Evolutionary conservation across 768 basidiomycete genomes (phyloP).

Genomic region (Tylopilus sp.): DNA sequence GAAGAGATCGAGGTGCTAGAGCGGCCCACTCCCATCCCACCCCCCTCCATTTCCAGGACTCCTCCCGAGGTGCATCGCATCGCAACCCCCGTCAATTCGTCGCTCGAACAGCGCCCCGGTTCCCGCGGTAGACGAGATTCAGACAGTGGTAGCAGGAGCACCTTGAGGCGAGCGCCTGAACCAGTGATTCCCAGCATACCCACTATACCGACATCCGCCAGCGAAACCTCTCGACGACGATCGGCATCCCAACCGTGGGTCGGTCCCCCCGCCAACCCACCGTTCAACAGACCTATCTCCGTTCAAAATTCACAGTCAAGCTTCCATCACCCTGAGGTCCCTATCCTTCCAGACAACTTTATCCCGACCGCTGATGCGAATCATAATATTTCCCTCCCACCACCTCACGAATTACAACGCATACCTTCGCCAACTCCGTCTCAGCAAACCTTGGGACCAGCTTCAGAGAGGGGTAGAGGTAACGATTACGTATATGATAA

Average conservation of each 20-base stretch:
- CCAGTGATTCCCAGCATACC: slow-evolving; percentile 7
- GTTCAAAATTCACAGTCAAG: slow-evolving; percentile 19
- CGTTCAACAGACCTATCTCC: slow-evolving; percentile 15
- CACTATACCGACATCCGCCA: slow-evolving; percentile 9
- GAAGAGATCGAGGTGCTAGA: slow-evolving; percentile 22
- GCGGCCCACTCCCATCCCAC: slow-evolving; percentile 13
- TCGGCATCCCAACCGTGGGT: slow-evolving; percentile 19
- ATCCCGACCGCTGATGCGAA: slow-evolving; percentile 43
- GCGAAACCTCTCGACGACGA: slow-evolving; percentile 16
- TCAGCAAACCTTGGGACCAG: slow-evolving; percentile 17
- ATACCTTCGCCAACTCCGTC: slow-evolving; percentile 29
- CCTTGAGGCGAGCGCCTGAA: slow-evolving; percentile 12
- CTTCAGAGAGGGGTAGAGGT: slow-evolving; percentile 18
- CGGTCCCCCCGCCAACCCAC: slow-evolving; percentile 7
- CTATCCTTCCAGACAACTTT: slow-evolving; percentile 45
- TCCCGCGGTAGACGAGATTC: slow-evolving; percentile 21
- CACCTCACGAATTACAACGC: slow-evolving; percentile 46
- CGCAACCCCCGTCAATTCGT: slow-evolving; percentile 13
- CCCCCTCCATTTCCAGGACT: slow-evolving; percentile 10
- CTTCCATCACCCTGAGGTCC: slow-evolving; percentile 17
- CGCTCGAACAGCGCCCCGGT: slow-evolving; percentile 17
- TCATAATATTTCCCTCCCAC: slow-evolving; percentile 42
- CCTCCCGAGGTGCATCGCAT: slow-evolving; percentile 29
- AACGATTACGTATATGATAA: slow-evolving; percentile 26
- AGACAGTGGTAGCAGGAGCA: slow-evolving; percentile 12